phyloP scores from a whole-genome alignment of 768 basidiomycete genomes.

The Amanita polypyramis region DNA sequence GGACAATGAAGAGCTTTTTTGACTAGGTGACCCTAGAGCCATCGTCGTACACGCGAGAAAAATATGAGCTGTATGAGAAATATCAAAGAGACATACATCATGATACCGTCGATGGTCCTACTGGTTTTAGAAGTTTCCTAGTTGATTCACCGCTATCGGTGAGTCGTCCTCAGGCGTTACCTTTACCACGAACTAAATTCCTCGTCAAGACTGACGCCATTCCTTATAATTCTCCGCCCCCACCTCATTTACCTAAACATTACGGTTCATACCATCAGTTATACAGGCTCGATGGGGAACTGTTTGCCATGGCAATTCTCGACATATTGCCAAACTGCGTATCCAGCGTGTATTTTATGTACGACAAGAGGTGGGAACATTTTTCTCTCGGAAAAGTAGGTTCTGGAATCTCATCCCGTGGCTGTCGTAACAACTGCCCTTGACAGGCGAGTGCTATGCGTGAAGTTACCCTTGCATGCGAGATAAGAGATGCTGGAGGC shows the following conservation, averaged over 20 bases:
- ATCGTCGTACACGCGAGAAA: slow-evolving; percentile 69
- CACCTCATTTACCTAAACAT: slow-evolving; percentile 51
- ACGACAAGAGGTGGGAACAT: slow-evolving; percentile 58
- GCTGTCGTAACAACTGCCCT: neutral
- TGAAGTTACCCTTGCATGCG: slow-evolving; percentile 64
- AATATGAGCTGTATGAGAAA: slow-evolving; percentile 62
- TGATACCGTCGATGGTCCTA: slow-evolving; percentile 41
- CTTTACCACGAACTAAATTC: neutral
- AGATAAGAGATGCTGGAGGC: slow-evolving; percentile 65
- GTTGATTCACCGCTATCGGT: slow-evolving; percentile 71
- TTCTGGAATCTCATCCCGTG: neutral
- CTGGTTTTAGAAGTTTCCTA: slow-evolving; percentile 63
- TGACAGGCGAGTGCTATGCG: slow-evolving; percentile 75
- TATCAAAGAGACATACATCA: slow-evolving; percentile 79
- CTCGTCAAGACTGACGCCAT: slow-evolving; percentile 44
- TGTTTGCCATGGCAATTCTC: slow-evolving; percentile 81
- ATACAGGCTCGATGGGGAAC: slow-evolving; percentile 70
- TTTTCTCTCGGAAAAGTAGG: slow-evolving; percentile 71
- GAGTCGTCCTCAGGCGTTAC: slow-evolving; percentile 13
- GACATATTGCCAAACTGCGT: slow-evolving; percentile 86
- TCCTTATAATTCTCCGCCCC: slow-evolving; percentile 37
- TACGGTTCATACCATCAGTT: slow-evolving; percentile 94
- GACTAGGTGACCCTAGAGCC: slow-evolving; percentile 65
- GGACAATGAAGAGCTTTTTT: neutral
- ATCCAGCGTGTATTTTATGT: slow-evolving; percentile 83